Evolutionary conservation across 495 filamentous ascomycete species (phyloP), one percentile per base, ranked within the genome.

Genomic region (Hyaloscypha variabilis): DNA sequence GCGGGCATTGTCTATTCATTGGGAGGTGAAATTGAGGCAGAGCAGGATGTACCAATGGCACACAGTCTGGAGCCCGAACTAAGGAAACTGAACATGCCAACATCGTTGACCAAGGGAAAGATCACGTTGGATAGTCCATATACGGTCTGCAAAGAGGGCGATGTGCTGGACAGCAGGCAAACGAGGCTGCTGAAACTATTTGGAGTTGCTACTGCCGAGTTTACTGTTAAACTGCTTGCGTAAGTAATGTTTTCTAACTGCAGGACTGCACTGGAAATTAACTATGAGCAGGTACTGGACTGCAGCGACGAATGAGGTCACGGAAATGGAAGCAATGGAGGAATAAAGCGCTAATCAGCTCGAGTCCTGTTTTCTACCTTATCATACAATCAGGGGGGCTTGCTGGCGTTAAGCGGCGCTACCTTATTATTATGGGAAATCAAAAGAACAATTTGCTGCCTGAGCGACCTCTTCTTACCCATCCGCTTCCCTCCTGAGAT

Each of bases 101-200:
- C 91, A 66, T 85, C 88, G 68, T 83, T 99, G 78, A 82, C 89
- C 34, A 93, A 92, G 84, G 95, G 95, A 51, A 92, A 89, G 80
- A 90, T 99, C 51, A 83, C 88, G 74, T 80, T 99, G 31, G 90
- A 94, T 67, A 87, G 88, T 52, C 82, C 86, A 71, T 96, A 92
- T 73, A 82, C 79, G 24, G 88, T 99, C 24, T 97, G 93, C 74
- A 83, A 84, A 60, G 87, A 91, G 71, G 95, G 96, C 2, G 85
- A 97, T 70, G 82, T 87, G 60, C 75, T 99, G 42, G 92, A 97
- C 72, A 91, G 89, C 39, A 82, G 93, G 55, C 95, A 99, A 83
- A 97, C 94, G 67, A 88, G 91, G 58, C 76, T 99, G 72, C 75
- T 99, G 77, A 99, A 99, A 86, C 83, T 96, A 74, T 98, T 99